Conservation (phyloP, 2,329 filamentous ascomycete genomes). For the Sclerotinia nivalis region DNA sequence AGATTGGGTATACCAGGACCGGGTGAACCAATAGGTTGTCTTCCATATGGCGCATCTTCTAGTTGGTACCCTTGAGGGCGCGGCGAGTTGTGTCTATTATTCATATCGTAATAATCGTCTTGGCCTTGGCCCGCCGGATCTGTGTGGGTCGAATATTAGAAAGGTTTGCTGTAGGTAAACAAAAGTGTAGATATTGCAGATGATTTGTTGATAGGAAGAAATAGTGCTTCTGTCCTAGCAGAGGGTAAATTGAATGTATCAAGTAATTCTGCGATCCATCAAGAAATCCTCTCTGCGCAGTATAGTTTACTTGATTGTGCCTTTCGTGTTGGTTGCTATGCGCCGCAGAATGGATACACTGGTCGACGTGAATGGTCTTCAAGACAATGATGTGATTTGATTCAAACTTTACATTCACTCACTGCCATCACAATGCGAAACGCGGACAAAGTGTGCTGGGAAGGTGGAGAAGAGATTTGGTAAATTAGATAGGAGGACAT, state of each 20-base stretch:
- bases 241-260: constrained; percentile 21
- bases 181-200: constrained; percentile 28
- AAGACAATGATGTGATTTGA: constrained; percentile 13
- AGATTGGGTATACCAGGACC: constrained; percentile 51
- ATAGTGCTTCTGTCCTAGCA: constrained; percentile 34
- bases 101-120: constrained; percentile 65
- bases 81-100: constrained; percentile 58
- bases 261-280: constrained; percentile 4
- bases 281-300: constrained; percentile 2
- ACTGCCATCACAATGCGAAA: constrained; percentile 14
- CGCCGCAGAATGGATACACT: neutral
- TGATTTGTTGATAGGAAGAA: constrained; percentile 20
- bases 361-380: constrained; percentile 11
- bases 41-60: constrained; percentile 56
- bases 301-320: neutral
- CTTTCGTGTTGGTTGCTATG: constrained; percentile 6
- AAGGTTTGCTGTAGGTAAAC: constrained; percentile 22
- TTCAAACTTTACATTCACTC: constrained; percentile 7
- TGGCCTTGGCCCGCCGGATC: constrained; percentile 44
- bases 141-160: constrained; percentile 33
- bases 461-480: neutral
- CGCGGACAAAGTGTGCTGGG: constrained; percentile 18
- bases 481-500: constrained; percentile 45
- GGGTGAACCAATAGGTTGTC: constrained; percentile 31
- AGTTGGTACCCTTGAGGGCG: constrained; percentile 80